Conservation (phyloP, 2,329 filamentous ascomycete species). For the Neospermospora avenae region DNA sequence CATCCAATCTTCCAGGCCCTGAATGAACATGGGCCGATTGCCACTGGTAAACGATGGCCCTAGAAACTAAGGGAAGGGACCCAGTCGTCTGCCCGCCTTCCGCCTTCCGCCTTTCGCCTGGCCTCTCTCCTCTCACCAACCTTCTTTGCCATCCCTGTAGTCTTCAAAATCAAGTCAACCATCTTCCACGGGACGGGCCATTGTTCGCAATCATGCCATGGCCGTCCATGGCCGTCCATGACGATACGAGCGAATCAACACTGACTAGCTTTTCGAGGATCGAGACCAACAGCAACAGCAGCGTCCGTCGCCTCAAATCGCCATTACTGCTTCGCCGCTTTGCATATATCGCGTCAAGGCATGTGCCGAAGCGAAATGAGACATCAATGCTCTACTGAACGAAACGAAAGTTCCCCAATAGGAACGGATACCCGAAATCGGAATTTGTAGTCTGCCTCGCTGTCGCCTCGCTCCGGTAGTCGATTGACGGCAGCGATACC, state of each 20-base stretch:
- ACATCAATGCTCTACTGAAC: conserved; percentile 14
- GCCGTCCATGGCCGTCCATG: neutral
- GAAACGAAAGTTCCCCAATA: neutral
- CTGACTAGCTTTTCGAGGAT: neutral
- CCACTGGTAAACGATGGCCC: neutral
- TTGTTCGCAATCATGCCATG: conserved; percentile 12
- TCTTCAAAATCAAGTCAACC: neutral
- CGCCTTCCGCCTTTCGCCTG: too few relatives aligned
- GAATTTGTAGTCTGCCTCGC: conserved; percentile 9
- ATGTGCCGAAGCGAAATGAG: conserved; percentile 13
- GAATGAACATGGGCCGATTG: neutral
- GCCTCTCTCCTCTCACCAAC: neutral
- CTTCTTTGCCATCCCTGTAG: neutral
- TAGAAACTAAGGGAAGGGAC: too few relatives aligned
- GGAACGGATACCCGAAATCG: conserved; percentile 1
- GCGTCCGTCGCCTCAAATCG: neutral
- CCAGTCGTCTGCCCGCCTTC: too few relatives aligned
- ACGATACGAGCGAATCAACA: neutral
- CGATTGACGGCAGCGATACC: conserved; percentile 11
- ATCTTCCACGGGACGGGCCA: conserved; percentile 12
- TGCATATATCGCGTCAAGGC: conserved; percentile 7
- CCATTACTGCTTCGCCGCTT: conserved; percentile 12
- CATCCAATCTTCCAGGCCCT: conserved; percentile 2
- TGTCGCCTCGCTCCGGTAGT: neutral
- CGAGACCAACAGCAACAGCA: neutral